These are phyloP conservation scores for Neofusicoccum ribis DNA, from an alignment of 2,329 filamentous ascomycete species.

Conservation along the genomic window DNA sequence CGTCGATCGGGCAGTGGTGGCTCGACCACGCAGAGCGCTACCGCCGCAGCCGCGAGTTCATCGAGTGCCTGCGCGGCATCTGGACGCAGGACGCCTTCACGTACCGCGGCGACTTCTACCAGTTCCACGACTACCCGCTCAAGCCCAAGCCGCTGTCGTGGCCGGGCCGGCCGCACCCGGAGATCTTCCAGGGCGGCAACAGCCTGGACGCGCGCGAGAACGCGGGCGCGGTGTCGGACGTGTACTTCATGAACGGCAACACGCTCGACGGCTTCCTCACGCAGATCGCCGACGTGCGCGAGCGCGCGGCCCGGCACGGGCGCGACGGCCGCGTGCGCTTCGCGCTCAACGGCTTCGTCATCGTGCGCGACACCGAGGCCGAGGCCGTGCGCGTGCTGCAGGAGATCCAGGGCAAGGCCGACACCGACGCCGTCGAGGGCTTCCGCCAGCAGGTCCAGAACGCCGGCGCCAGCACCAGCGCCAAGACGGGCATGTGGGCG, in stretches of 20 bases:
- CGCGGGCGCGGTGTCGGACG: slow-evolving; percentile 50
- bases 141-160: slow-evolving; percentile 50
- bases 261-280: slow-evolving; percentile 53
- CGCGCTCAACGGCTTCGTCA: slow-evolving; percentile 53
- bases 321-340: slow-evolving; percentile 50
- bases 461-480: slow-evolving; percentile 48
- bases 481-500: slow-evolving; percentile 57
- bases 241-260: slow-evolving; percentile 61
- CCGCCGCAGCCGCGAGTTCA: slow-evolving; percentile 53
- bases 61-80: slow-evolving; percentile 52
- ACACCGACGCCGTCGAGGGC: slow-evolving; percentile 51
- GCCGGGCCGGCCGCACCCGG: slow-evolving; percentile 46
- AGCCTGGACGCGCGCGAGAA: slow-evolving; percentile 53
- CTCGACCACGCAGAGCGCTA: slow-evolving; percentile 56
- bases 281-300: slow-evolving; percentile 53
- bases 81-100: slow-evolving; percentile 53
- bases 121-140: slow-evolving; percentile 53
- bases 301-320: slow-evolving; percentile 46
- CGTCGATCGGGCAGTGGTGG: slow-evolving; percentile 56
- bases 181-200: slow-evolving; percentile 58
- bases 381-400: slow-evolving; percentile 52
- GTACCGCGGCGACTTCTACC: slow-evolving; percentile 55
- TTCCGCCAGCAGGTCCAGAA: slow-evolving; percentile 53
- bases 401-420: slow-evolving; percentile 56
- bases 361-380: slow-evolving; percentile 51